Conservation (phyloP, 176 grass and related monocot genomes). For the Olyra latifolia region DNA sequence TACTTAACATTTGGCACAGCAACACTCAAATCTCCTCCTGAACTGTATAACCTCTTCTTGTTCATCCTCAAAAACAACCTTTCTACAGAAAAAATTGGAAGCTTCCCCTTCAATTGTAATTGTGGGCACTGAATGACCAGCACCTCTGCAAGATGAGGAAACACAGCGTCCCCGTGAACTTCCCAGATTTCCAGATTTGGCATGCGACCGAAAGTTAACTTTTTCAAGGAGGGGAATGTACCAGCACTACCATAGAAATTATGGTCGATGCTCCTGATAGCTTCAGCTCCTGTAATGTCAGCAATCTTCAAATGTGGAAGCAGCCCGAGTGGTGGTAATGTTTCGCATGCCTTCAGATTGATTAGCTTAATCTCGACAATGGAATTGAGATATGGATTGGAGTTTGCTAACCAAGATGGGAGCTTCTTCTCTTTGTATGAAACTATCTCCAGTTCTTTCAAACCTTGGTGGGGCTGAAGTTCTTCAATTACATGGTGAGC, state of each 20-base stretch:
- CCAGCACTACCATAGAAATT: background rate
- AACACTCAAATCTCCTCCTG: too few species aligned
- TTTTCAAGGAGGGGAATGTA: constrained; percentile 22
- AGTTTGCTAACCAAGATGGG: background rate
- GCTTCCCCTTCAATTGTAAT: constrained; percentile 4
- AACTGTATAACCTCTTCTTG: background rate
- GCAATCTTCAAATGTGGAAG: background rate
- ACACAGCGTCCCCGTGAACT: background rate
- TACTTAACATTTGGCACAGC: too few species aligned
- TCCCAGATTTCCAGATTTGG: background rate
- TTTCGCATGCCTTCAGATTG: background rate
- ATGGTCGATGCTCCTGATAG: background rate
- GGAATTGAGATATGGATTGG: background rate
- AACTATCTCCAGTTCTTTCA: constrained; percentile 24
- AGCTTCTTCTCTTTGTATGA: background rate
- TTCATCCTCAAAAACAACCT: constrained; percentile 26
- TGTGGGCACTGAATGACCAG: constrained; percentile 32
- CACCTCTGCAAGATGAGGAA: background rate
- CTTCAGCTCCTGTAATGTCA: constrained; percentile 19
- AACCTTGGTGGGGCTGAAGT: background rate
- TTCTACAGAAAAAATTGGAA: constrained; percentile 1
- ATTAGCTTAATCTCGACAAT: constrained; percentile 13
- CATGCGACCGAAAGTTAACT: constrained; percentile 25
- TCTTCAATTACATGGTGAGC: background rate
- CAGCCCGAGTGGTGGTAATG: background rate